Evolutionary conservation across 2,329 filamentous ascomycete genomes (phyloP), one percentile per base, ranked within the genome.

Genomic region (Monosporascus ibericus): DNA sequence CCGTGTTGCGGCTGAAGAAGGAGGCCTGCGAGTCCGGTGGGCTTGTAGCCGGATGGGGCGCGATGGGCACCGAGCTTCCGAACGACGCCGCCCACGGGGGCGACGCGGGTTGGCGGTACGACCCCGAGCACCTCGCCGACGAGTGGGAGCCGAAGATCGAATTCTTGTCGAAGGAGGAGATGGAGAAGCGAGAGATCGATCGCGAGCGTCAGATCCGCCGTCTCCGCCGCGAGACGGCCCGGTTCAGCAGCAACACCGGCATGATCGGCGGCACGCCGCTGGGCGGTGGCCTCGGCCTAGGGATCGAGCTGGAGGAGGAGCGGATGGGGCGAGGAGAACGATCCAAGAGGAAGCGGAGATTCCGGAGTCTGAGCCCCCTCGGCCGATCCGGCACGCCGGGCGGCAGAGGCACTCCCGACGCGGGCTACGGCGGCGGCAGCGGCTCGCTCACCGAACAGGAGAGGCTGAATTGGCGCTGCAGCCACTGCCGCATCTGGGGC

Each of bases 181-280:
- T 99, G 50, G 94, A 99, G 72, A 95, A 95, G 74, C 84, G 94
- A 27, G 94, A 99, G 70, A 90, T 90, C 49, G 94, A 99, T 66
- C 82, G 94, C 42, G 94, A 99, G 70, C 80, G 94, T 51, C 90
- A 97, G 70, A 87, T 96, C 39, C 81, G 94, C 53, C 81, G 94
- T 54, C 73, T 96, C 57, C 82, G 94, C 52, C 81, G 94, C 66
- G 94, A 99, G 70, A 97, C 92, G 9, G 92, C 92, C 1, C 82
- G 91, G 25, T 96, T 97, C 68, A 94, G 89, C 53, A 92, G 89
- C 44, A 94, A 87, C 22, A 81, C 89, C 1, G 89, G 89, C 53
- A 90, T 95, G 77, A 75, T 86, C 4, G 87, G 88, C 30, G 86
- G 88, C n/a, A 77, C 86, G 46, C 87, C 90, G 2, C 74, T 83